Evolutionary conservation across 108 stramenopile species (phyloP).

Genomic region (Aureococcus anophagefferens): DNA sequence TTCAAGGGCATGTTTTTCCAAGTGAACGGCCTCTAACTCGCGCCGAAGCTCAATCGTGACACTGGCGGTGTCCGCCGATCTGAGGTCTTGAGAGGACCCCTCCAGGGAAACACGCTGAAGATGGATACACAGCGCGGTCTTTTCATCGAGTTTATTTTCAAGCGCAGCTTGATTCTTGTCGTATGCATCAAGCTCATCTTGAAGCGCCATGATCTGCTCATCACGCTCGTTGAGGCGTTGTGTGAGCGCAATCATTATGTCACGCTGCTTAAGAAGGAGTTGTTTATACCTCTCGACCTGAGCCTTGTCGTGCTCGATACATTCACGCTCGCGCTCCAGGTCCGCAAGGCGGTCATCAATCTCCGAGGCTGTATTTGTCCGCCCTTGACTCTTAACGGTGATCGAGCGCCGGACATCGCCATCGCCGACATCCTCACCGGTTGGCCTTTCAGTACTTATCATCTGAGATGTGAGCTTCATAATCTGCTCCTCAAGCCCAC

Average conservation of each 20-base stretch:
- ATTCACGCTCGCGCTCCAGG: slow-evolving; percentile 49
- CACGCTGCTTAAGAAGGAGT: slow-evolving; percentile 56
- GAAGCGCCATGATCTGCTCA: slow-evolving; percentile 50
- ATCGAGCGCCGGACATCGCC: too few species aligned
- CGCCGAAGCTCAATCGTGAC: too few species aligned
- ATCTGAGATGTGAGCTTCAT: slow-evolving; percentile 44
- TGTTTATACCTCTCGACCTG: slow-evolving; percentile 61
- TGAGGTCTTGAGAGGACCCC: too few species aligned
- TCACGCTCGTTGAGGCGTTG: slow-evolving; percentile 59
- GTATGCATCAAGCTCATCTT: slow-evolving; percentile 59
- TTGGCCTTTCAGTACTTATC: slow-evolving; percentile 24
- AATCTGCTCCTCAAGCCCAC: slow-evolving; percentile 47
- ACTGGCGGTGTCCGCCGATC: too few species aligned
- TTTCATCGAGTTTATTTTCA: slow-evolving; percentile 54
- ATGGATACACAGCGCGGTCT: slow-evolving; percentile 47
- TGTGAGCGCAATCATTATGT: slow-evolving; percentile 61
- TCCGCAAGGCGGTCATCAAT: slow-evolving; percentile 40
- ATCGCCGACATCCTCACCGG: too few species aligned
- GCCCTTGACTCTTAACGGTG: too few species aligned
- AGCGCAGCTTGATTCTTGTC: slow-evolving; percentile 43
- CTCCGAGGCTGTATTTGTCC: too few species aligned
- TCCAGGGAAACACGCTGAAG: slow-evolving; percentile 22
- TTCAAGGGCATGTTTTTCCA: too few species aligned
- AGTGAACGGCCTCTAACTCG: too few species aligned
- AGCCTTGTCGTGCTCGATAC: slow-evolving; percentile 49